Percentiles rank a stretch among this genome's conserved stretches.
These are phyloP conservation scores for Plantago ovata DNA, from an alignment of 257 asterid genomes.

Conservation along the genomic window DNA sequence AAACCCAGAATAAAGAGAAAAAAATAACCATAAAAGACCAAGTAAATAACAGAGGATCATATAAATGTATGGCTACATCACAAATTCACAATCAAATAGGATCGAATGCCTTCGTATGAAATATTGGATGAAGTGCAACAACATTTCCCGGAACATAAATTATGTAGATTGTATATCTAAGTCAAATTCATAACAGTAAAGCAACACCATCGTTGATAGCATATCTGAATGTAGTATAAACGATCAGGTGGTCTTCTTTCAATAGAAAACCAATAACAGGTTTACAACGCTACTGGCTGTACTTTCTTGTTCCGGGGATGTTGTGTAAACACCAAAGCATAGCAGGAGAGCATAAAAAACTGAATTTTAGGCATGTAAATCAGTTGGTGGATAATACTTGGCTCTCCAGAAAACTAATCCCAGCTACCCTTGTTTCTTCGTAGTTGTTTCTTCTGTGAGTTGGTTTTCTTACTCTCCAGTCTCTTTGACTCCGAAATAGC, in stretches of 20 bases:
- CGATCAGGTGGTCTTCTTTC: conserved; percentile 14
- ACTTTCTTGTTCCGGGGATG: conserved; percentile 2
- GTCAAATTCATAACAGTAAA: background rate
- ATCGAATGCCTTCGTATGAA: background rate
- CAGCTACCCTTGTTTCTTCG: conserved; percentile 65
- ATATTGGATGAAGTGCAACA: background rate
- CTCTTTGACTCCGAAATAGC: conserved; percentile 67
- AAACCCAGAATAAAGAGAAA: too few species aligned
- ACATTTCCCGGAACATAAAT: background rate
- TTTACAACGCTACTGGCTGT: conserved; percentile 1
- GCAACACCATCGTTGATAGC: background rate
- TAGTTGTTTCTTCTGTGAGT: conserved; percentile 58
- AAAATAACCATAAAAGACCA: too few species aligned
- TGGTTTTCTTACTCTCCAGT: conserved; percentile 62
- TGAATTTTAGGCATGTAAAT: conserved; percentile 12
- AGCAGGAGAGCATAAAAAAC: background rate
- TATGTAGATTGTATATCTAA: background rate
- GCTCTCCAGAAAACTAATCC: conserved; percentile 35
- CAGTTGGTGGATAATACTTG: background rate
- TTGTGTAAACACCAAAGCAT: conserved; percentile 8
- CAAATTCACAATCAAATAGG: background rate
- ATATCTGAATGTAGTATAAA: conserved; percentile 7
- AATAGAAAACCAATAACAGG: conserved; percentile 17
- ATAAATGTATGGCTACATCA: too few species aligned
- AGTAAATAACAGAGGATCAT: too few species aligned